These are phyloP conservation scores for Ettlia oleoabundans DNA, from an alignment of 139 green algal species.

Conservation along the genomic window DNA sequence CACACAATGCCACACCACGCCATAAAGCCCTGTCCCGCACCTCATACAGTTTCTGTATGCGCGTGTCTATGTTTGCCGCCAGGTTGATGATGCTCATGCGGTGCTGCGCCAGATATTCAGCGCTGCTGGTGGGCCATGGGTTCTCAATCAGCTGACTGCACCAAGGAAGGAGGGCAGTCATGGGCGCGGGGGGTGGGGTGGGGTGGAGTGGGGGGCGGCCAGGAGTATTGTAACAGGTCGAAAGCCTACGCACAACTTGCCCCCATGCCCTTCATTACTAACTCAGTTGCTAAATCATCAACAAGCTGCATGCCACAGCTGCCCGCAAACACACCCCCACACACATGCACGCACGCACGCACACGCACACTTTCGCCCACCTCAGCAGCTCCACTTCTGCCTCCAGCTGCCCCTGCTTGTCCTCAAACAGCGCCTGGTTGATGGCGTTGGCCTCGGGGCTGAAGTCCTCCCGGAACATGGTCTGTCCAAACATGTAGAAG, in stretches of 20 bases:
- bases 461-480: conserved; percentile 80
- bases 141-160: conserved; percentile 55
- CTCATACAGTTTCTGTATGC: conserved; percentile 83
- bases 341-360: neutral
- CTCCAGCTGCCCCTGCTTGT: conserved; percentile 73
- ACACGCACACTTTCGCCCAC: neutral
- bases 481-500: conserved; percentile 89
- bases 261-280: too few species aligned
- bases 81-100: conserved; percentile 81
- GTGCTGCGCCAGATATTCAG: conserved; percentile 31
- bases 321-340: neutral
- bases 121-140: neutral
- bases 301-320: neutral
- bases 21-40: too few species aligned
- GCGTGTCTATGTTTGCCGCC: conserved; percentile 65
- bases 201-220: too few species aligned
- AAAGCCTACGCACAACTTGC: too few species aligned
- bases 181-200: neutral
- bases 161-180: neutral
- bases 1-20: too few species aligned
- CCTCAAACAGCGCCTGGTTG: conserved; percentile 91
- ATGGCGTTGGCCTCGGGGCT: conserved; percentile 66
- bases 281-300: too few species aligned
- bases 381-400: conserved; percentile 66
- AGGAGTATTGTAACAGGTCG: too few species aligned